Evolutionary conservation across 2,329 filamentous ascomycete genomes (phyloP), one percentile per base, ranked within the genome.

Genomic region (Neobulgaria alba): DNA sequence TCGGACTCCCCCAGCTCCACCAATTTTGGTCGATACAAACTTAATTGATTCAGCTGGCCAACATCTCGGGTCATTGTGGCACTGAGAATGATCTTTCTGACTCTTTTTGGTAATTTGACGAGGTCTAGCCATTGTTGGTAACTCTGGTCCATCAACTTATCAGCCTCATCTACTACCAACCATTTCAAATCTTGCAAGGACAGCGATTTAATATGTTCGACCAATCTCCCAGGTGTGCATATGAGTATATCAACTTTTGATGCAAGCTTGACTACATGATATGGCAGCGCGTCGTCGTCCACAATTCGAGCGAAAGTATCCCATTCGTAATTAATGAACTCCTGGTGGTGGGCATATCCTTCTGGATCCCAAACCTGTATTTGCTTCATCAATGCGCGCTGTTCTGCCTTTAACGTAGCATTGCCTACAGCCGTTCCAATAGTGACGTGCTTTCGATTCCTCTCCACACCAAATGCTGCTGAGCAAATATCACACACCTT

Each of bases 121-220:
- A 81, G 66, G 30, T 79, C 76, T 3, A 93, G 69, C 89, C 89
- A 95, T 55, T 90, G 84, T 59, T 95, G 89, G 61, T 92, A 95
- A 56, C 84, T 89, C 60, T 96, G 86, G 32, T 89, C 83, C 4
- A 96, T 73, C 10, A 96, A 68, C 57, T 92, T 87, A 61, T 96
- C 90, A 9, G 90, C 92, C 63, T 96, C 90, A 55, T 96, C 90
- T 33, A 95, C 83, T 2, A 95, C 77, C 0, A 96, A 69, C 88
- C 89, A 96, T 46, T 85, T 77, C 3, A 95, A 69, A 57, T 84
- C 73, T 42, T 83, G 75, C 16, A 96, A 68, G 0, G 72, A 76
- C 59, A 96, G 95, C 45, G 81, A 79, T 48, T 82, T 81, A 37
- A 95, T 73, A 61, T 96, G 90, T 54, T 96, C 90, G 3, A 96